A percentile compares a stretch with the other conserved stretches of the same genome.
Evolutionary conservation across 495 filamentous ascomycete species (phyloP).

Genomic region (Zalerion maritima): DNA sequence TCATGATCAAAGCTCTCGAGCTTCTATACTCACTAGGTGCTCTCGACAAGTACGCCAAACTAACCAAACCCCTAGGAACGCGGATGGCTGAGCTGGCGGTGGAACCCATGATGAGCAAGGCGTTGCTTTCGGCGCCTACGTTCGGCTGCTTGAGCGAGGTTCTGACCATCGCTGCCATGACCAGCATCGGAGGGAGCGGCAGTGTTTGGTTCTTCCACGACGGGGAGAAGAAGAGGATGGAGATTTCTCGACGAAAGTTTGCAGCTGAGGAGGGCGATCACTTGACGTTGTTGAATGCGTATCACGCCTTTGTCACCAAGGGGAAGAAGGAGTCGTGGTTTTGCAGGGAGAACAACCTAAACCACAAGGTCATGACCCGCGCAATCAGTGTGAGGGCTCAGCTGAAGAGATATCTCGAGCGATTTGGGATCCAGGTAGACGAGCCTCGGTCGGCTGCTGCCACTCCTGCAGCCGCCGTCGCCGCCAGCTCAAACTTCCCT

Average conservation of each 20-base stretch:
- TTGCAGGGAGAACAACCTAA: slow-evolving; percentile 74
- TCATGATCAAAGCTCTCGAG: slow-evolving; percentile 79
- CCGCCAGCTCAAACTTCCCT: too few species aligned
- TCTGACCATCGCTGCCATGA: slow-evolving; percentile 89
- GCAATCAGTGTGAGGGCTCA: slow-evolving; percentile 81
- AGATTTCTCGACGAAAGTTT: slow-evolving; percentile 66
- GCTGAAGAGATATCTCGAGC: slow-evolving; percentile 72
- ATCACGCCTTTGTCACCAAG: slow-evolving; percentile 75
- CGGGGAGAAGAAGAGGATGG: slow-evolving; percentile 55
- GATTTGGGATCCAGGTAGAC: slow-evolving; percentile 61
- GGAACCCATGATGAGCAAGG: slow-evolving; percentile 94
- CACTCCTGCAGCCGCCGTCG: slow-evolving; percentile 5
- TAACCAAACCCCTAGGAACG: slow-evolving; percentile 72
- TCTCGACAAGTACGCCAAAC: slow-evolving; percentile 77
- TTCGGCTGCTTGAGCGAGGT: slow-evolving; percentile 78
- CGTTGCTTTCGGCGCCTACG: slow-evolving; percentile 57
- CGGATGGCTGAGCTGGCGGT: slow-evolving; percentile 93
- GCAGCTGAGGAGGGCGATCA: slow-evolving; percentile 92
- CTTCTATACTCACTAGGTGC: slow-evolving; percentile 81
- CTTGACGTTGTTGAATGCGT: slow-evolving; percentile 85
- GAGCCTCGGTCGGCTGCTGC: slow-evolving; percentile 34
- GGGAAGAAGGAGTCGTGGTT: slow-evolving; percentile 75
- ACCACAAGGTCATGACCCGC: slow-evolving; percentile 66
- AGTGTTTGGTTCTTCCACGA: slow-evolving; percentile 75
- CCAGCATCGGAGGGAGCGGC: slow-evolving; percentile 63